Percentiles rank a stretch among this genome's conserved stretches.
Evolutionary conservation across 2,329 filamentous ascomycete species (phyloP).

Genomic region (Diaporthe caulivora): DNA sequence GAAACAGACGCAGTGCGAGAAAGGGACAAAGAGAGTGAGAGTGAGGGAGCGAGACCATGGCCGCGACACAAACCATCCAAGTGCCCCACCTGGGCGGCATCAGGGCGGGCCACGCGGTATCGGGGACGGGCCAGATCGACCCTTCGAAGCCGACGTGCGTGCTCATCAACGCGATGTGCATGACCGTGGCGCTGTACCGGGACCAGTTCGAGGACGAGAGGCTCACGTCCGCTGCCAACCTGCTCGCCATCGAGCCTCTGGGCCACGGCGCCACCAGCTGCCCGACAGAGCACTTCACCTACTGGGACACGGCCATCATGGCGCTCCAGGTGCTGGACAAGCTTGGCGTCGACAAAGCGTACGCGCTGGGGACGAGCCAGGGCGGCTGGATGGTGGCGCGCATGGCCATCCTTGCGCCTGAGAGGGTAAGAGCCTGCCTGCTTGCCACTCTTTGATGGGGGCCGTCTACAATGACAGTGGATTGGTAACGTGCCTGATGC

Average conservation of each 20-base stretch:
- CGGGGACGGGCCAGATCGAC: slow-evolving; percentile 52
- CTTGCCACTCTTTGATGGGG: background rate
- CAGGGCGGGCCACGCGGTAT: slow-evolving; percentile 55
- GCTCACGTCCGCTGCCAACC: slow-evolving; percentile 58
- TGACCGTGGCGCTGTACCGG: slow-evolving; percentile 60
- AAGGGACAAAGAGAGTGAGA: background rate
- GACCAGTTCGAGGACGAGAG: slow-evolving; percentile 55
- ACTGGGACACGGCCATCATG: slow-evolving; percentile 68
- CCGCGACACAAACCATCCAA: slow-evolving; percentile 55
- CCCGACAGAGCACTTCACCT: slow-evolving; percentile 62
- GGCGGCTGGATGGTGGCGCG: slow-evolving; percentile 64
- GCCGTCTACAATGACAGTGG: too few relatives aligned
- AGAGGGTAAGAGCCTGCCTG: slow-evolving; percentile 51
- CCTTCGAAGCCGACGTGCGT: slow-evolving; percentile 63
- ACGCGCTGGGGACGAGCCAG: slow-evolving; percentile 64
- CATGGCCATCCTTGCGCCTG: slow-evolving; percentile 64
- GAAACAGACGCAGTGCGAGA: background rate
- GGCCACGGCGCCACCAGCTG: slow-evolving; percentile 62
- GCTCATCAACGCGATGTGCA: slow-evolving; percentile 66
- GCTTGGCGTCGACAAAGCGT: slow-evolving; percentile 60
- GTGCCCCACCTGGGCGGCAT: slow-evolving; percentile 63
- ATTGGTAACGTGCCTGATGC: background rate
- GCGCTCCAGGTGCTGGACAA: slow-evolving; percentile 67
- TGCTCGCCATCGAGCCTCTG: slow-evolving; percentile 65
- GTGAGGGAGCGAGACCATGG: slow-evolving; percentile 40